Base-by-base conservation (phyloP, 2,329 filamentous ascomycete genomes). In the Claviceps digitariae region DNA sequence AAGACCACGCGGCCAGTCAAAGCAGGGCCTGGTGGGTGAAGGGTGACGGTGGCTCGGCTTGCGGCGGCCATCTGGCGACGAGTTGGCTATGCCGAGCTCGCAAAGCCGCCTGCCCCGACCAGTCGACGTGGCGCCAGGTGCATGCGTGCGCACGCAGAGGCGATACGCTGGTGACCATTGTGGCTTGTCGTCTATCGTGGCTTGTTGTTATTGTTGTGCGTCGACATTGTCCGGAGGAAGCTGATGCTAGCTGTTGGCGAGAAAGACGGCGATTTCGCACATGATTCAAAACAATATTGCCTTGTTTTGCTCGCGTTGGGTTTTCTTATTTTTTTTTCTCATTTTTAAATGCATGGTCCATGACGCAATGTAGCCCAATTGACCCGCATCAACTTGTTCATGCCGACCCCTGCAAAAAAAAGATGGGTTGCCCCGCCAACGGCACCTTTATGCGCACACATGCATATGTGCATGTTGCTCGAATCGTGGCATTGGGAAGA, bases 31-130 rank as follows among this genome's bases (percentile, higher is more conserved):
- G 13, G 47, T 43, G 49, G 38, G 40, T 45, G 40, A 45, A 51
- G 41, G 38, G 40, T 45, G 40, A 45, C 46, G 41, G 21, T 27
- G 58, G 60, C 62, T 70, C 68, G 68, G 68, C 60, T 70, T 70
- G 66, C 56, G 51, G 59, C 68, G 68, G 68, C 65, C 36, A 17
- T 15, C 34, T 38, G 34, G 6, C 34, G 34, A 4, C 34, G 12
- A 15, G 27, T 13, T 45, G 6, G 29, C 50, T 25, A 23, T 48
- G 46, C 49, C 44, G 50, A 48, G 49, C 49, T 29, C 25, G 17
- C 5, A 25, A 23, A 17, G 43, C 43, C 12, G 13, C 8, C 23
- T 23, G 21, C 2, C 12, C 3, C 13, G 27, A 29, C 27, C 27
- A 5, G 2, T 34, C 31, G 31, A 34, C 9, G 31, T 34, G 27